Evolutionary conservation across 1,284 basidiomycete species (phyloP).

Genomic region (Wallemia mellicola): DNA sequence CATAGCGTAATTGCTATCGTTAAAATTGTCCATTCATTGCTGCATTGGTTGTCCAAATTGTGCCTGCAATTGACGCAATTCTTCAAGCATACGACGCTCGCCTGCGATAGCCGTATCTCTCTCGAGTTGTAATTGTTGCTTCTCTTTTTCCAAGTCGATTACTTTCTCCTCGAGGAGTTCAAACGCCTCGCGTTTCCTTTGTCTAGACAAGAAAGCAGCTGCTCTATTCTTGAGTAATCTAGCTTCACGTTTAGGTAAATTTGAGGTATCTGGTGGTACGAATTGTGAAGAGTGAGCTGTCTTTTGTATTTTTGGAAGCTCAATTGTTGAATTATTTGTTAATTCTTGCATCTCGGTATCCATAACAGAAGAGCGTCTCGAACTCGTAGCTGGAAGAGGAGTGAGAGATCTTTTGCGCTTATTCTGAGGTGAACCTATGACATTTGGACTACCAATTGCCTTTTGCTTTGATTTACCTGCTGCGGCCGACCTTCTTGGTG

Average conservation of each 20-base stretch:
- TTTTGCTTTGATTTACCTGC: not conserved
- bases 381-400: not conserved
- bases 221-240: slow-evolving; percentile 70
- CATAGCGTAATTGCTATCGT: not conserved
- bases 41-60: not conserved
- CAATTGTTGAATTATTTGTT: too few species aligned
- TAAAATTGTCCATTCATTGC: not conserved
- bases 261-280: slow-evolving; percentile 55
- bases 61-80: not conserved
- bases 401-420: not conserved
- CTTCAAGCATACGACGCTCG: not conserved
- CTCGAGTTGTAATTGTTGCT: slow-evolving; percentile 1
- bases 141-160: slow-evolving; percentile 7
- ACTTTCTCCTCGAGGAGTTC: slow-evolving; percentile 59
- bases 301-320: slow-evolving; percentile 1
- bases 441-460: too few species aligned
- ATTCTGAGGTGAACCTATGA: not conserved
- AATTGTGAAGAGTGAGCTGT: slow-evolving; percentile 17
- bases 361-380: not conserved
- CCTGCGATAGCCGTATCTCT: not conserved
- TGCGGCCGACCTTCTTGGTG: not conserved
- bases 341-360: not conserved
- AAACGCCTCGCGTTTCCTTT: slow-evolving; percentile 71
- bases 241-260: slow-evolving; percentile 61
- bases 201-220: slow-evolving; percentile 60